Conservation (phyloP, 2,329 filamentous ascomycete genomes). For the Emmonsiellopsis sp. region DNA sequence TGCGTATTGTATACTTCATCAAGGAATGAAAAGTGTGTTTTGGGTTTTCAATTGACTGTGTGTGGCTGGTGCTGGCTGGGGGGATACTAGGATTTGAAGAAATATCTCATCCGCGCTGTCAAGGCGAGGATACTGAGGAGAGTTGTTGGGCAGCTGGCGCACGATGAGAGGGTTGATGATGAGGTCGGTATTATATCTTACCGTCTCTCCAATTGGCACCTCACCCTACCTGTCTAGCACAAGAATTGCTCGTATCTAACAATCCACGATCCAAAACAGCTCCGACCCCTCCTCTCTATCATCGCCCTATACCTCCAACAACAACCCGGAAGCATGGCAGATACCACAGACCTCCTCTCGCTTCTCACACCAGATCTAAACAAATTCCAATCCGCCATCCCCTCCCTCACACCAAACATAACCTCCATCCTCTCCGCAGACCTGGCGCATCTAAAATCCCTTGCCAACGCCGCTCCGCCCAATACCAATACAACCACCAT, state of each 20-base stretch:
- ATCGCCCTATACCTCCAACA: slow-evolving; percentile 28
- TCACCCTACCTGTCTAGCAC: too few species aligned
- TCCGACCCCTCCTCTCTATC: slow-evolving; percentile 25
- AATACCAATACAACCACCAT: not conserved
- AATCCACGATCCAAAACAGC: slow-evolving; percentile 14
- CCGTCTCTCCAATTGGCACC: not conserved
- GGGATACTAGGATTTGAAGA: slow-evolving; percentile 24
- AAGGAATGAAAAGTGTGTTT: not conserved
- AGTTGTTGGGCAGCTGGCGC: slow-evolving; percentile 22
- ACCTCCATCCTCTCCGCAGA: slow-evolving; percentile 6
- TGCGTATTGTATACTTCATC: not conserved
- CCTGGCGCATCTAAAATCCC: slow-evolving; percentile 5
- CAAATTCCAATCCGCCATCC: slow-evolving; percentile 20
- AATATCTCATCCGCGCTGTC: slow-evolving; percentile 21
- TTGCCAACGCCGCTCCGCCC: not conserved
- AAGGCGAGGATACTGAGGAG: slow-evolving; percentile 26
- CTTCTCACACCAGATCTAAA: slow-evolving; percentile 28
- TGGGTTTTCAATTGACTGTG: too few species aligned
- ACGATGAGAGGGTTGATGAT: slow-evolving; percentile 13
- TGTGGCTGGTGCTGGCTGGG: too few species aligned
- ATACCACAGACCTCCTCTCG: slow-evolving; percentile 14
- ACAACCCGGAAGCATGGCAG: slow-evolving; percentile 8
- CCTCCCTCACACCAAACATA: slow-evolving; percentile 6
- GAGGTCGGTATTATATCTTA: not conserved
- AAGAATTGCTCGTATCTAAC: not conserved